These are phyloP conservation scores for Chlamydomonas incerta DNA, from an alignment of 139 green algal species.

Conservation along the genomic window DNA sequence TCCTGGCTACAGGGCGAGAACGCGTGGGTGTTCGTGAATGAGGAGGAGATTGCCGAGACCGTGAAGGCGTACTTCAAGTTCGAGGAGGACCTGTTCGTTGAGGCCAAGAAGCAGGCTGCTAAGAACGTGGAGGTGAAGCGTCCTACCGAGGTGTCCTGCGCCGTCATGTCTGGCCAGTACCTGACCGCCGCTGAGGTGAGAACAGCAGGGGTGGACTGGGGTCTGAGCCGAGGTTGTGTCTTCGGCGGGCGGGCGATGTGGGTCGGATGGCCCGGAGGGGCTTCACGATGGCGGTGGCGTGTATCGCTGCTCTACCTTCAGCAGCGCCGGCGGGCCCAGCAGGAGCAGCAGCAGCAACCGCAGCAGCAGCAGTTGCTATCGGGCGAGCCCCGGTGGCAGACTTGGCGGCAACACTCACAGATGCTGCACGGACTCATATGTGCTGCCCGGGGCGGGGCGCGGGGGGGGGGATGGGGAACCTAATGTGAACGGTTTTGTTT, in stretches of 20 bases:
- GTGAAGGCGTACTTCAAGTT: slow-evolving; percentile 85
- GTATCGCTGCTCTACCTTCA: no score
- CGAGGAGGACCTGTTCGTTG: slow-evolving; percentile 71
- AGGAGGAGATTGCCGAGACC: slow-evolving; percentile 78
- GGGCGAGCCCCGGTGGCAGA: no score
- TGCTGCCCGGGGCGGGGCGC: no score
- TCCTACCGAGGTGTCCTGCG: slow-evolving; percentile 53
- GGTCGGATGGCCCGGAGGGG: no score
- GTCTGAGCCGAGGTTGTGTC: no score
- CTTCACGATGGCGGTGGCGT: no score
- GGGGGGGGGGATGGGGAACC: no score
- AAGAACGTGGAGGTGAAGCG: slow-evolving; percentile 59
- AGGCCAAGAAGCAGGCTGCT: slow-evolving; percentile 65
- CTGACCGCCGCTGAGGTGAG: slow-evolving; percentile 64
- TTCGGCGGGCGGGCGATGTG: no score
- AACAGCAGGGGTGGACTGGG: not conserved
- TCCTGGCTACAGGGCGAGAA: slow-evolving; percentile 80
- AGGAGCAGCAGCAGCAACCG: not conserved
- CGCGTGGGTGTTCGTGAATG: slow-evolving; percentile 89
- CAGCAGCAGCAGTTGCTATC: no score
- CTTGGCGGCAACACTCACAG: no score
- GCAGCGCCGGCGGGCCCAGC: not conserved
- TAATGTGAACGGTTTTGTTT: no score
- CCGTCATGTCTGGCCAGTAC: slow-evolving; percentile 67
- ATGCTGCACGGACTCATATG: no score